Evolutionary conservation across 2,329 filamentous ascomycete genomes (phyloP).

Genomic region (Magnaporthiopsis incrustans): DNA sequence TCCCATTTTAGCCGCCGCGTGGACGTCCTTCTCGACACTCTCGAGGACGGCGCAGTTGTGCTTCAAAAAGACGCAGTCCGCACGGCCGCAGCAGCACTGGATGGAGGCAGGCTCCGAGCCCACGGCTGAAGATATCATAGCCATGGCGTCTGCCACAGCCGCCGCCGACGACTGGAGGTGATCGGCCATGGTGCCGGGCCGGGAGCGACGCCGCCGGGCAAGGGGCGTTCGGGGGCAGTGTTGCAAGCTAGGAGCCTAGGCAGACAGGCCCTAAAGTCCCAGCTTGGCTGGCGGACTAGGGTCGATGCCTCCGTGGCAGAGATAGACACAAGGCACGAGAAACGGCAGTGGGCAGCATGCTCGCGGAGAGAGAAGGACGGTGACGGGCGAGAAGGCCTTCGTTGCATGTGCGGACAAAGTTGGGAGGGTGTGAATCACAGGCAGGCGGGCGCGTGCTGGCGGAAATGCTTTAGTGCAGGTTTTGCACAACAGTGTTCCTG

Average conservation of each 20-base stretch:
- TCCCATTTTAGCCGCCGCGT: constrained; percentile 77
- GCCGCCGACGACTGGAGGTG: constrained; percentile 2
- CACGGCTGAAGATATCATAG: constrained; percentile 3
- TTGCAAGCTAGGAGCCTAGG: not conserved
- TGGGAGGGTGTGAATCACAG: not conserved
- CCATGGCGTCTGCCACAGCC: constrained; percentile 6
- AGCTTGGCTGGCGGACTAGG: not conserved
- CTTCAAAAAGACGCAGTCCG: constrained; percentile 70
- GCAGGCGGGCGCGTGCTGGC: no score
- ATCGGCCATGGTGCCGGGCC: not conserved
- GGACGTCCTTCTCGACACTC: constrained; percentile 79
- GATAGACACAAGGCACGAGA: not conserved
- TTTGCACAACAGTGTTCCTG: not conserved
- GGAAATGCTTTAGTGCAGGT: not conserved
- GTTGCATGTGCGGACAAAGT: not conserved
- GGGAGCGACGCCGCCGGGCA: not conserved
- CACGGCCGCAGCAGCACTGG: constrained; percentile 77
- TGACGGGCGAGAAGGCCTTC: no score
- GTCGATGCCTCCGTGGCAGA: not conserved
- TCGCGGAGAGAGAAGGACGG: not conserved
- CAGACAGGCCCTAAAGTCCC: not conserved
- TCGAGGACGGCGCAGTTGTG: constrained; percentile 74
- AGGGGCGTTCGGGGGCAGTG: not conserved
- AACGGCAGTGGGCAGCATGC: not conserved
- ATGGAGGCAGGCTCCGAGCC: constrained; percentile 24